Evolutionary conservation across 1,284 basidiomycete species (phyloP), one percentile per base, ranked within the genome.

Genomic region (Ustilago tritici): DNA sequence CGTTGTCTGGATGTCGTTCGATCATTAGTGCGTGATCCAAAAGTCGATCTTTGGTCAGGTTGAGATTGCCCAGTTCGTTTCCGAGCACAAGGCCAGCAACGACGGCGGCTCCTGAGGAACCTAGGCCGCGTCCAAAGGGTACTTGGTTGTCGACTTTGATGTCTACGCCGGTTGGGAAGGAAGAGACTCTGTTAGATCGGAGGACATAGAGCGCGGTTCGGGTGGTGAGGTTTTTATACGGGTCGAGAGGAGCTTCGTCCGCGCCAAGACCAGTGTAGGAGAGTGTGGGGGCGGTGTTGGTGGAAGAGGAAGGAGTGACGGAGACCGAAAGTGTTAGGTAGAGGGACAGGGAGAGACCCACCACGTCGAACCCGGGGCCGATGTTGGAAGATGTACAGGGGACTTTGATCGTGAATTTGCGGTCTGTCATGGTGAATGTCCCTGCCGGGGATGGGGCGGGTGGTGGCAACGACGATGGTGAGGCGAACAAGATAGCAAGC

Each of bases 11-110:
- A 87, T 99, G 97, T 11, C 97, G 91, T 87, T 99, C 97, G 82
- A 99, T 95, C 97, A 99, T 99, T 66, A 99, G 90, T 1, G 97
- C 95, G 85, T 95, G 96, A 87, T 99, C 97, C 65, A 99, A 90
- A 80, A 97, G 89, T 34, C 97, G 91, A 58, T 90, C 90, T 36
- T 87, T 89, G 17, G 92, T 85, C 14, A 99, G 90, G 31, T 89
- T 85, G 70, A 99, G 89, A 56, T 90, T 79, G 15, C 94, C 96
- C 14, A 99, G 89, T 19, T 91, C 89, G 86, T 95, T 91, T 46
- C 93, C 97, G 54, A 99, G 90, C 41, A 98, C 89, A 31, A 98
- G 93, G 52, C 97, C 97, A 0, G 95, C 96, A 80, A 99, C 93
- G 78, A 99, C 97, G 14, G 97, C 97, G 7, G 97, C 97, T 28